These are phyloP conservation scores for Citrus glauca DNA, from an alignment of 345 rosid species.

Conservation along the genomic window DNA sequence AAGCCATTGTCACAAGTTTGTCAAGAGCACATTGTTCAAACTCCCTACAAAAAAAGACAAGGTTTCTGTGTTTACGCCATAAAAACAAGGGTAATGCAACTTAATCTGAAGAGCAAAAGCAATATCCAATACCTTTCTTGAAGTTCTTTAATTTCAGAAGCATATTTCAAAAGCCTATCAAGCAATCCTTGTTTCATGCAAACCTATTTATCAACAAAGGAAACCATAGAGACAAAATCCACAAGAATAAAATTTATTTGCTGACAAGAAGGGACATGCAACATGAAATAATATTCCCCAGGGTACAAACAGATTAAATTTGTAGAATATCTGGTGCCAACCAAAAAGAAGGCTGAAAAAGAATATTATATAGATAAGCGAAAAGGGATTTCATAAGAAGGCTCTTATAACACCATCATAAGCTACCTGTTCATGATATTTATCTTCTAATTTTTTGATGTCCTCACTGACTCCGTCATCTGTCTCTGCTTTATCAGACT, in stretches of 20 bases:
- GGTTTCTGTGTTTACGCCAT: neutral
- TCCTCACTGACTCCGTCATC: slow-evolving; percentile 64
- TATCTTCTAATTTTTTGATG: slow-evolving; percentile 59
- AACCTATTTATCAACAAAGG: slow-evolving; percentile 40
- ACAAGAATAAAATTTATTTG: neutral
- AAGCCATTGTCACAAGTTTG: slow-evolving; percentile 77
- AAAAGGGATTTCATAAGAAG: slow-evolving; percentile 1
- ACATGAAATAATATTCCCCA: neutral
- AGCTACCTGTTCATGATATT: slow-evolving; percentile 66
- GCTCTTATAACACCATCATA: slow-evolving; percentile 10
- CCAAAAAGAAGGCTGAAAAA: neutral
- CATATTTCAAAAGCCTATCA: slow-evolving; percentile 57
- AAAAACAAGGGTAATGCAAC: slow-evolving; percentile 8
- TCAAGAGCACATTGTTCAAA: slow-evolving; percentile 66
- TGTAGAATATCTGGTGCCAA: neutral
- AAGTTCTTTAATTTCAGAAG: slow-evolving; percentile 52
- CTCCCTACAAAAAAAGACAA: slow-evolving; percentile 44
- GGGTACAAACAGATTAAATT: slow-evolving; percentile 3
- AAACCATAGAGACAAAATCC: neutral
- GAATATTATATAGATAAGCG: neutral
- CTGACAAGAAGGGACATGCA: slow-evolving; percentile 13
- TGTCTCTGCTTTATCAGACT: slow-evolving; percentile 45
- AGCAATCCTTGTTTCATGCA: slow-evolving; percentile 64
- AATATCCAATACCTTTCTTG: slow-evolving; percentile 64
- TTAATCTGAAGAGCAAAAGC: slow-evolving; percentile 15